Percentiles rank a stretch among this genome's conserved stretches.
phyloP scores from a whole-genome alignment of 106 monocot species.

The Triglochin maritima region DNA sequence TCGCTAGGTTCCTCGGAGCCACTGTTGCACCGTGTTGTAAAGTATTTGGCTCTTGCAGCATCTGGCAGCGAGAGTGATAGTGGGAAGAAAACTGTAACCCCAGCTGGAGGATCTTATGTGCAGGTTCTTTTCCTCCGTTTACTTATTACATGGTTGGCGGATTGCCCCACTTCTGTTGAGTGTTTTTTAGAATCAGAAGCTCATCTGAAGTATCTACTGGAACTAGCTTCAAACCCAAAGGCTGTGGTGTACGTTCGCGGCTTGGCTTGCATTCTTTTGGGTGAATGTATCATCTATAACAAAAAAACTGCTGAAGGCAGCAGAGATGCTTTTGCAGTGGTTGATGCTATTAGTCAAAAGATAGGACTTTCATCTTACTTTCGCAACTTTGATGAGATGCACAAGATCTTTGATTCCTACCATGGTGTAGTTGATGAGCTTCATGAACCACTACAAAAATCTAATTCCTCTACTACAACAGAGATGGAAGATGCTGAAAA shows the following conservation, averaged over 20 bases:
- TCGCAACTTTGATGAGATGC: slow-evolving; percentile 61
- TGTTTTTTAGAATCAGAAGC: slow-evolving; percentile 66
- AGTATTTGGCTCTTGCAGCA: slow-evolving; percentile 51
- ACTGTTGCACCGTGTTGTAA: slow-evolving; percentile 72
- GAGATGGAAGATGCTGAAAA: slow-evolving; percentile 41
- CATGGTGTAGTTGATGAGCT: slow-evolving; percentile 15
- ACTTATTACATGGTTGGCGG: slow-evolving; percentile 64
- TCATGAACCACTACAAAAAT: slow-evolving; percentile 44
- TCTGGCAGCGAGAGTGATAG: slow-evolving; percentile 31
- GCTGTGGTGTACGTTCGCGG: slow-evolving; percentile 39
- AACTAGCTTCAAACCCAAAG: slow-evolving; percentile 40
- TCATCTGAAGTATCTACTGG: slow-evolving; percentile 67
- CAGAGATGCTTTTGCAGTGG: slow-evolving; percentile 69
- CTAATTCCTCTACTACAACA: slow-evolving; percentile 46
- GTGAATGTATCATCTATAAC: slow-evolving; percentile 81
- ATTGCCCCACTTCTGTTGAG: slow-evolving; percentile 59
- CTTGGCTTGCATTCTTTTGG: slow-evolving; percentile 63
- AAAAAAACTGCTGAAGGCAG: slow-evolving; percentile 32
- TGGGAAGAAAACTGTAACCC: slow-evolving; percentile 13
- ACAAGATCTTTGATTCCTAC: slow-evolving; percentile 30
- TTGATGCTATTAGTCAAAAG: slow-evolving; percentile 85
- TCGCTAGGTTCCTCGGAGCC: slow-evolving; percentile 72
- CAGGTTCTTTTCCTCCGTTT: slow-evolving; percentile 60
- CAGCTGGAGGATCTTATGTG: slow-evolving; percentile 15
- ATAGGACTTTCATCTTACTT: slow-evolving; percentile 78